These are phyloP conservation scores for Neonectria neomacrospora DNA, from an alignment of 2,329 filamentous ascomycete genomes.

Conservation along the genomic window DNA sequence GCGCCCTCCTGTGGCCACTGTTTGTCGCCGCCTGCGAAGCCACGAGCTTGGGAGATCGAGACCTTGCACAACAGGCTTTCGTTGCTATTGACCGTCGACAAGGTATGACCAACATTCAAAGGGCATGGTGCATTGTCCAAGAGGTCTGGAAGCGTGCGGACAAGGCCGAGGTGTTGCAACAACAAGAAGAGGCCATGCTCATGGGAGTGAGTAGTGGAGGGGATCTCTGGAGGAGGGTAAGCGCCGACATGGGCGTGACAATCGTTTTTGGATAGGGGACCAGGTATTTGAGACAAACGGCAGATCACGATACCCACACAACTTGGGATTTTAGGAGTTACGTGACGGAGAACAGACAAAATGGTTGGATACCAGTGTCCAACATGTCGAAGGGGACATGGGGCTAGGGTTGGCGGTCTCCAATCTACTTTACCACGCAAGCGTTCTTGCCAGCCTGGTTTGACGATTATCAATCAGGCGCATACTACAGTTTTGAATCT, in stretches of 20 bases:
- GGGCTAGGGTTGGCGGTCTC: constrained; percentile 15
- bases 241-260: constrained; percentile 66
- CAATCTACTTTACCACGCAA: constrained; percentile 12
- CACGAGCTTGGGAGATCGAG: constrained; percentile 59
- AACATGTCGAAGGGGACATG: constrained; percentile 12
- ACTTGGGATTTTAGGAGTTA: constrained; percentile 39
- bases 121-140: constrained; percentile 69
- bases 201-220: constrained; percentile 38
- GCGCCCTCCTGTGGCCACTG: constrained; percentile 71
- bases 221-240: constrained; percentile 68
- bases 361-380: constrained; percentile 30
- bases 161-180: constrained; percentile 42
- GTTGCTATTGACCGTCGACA: constrained; percentile 65
- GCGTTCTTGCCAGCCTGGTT: constrained; percentile 12
- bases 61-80: constrained; percentile 63
- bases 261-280: constrained; percentile 64
- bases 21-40: constrained; percentile 73
- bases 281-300: constrained; percentile 13
- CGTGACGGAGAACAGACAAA: constrained; percentile 24
- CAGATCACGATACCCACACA: constrained; percentile 39
- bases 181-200: constrained; percentile 37
- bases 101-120: constrained; percentile 73
- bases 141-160: constrained; percentile 71
- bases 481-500: background rate
- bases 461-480: background rate